Evolutionary conservation across 148 eudicot genomes (phyloP), one percentile per base, ranked within the genome.

Genomic region (Linanthus parryae): DNA sequence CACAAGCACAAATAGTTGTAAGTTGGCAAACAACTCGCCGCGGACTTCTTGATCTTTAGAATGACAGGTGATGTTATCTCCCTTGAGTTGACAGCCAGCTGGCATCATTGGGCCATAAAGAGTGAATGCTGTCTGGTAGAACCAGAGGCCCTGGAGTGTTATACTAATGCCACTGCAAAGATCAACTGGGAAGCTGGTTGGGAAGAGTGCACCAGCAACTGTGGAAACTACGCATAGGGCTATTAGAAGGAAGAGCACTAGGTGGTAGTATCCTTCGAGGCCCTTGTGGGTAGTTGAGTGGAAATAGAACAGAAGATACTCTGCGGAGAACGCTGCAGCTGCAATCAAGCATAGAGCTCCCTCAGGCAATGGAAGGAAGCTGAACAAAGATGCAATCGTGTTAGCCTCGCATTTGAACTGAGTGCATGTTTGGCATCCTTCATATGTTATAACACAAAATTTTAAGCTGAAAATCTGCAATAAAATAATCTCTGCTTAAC

Each of bases 81-180:
- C 84, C 38, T 79, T 62, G 22, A 81, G 77, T 41, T 17, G 41
- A 52, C 96, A 84, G 5, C 94, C 89, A 14, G 62, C 50, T 3
- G 96, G 96, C 84, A 88, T 84, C 86, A 82, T 81, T 8, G 94
- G 76, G 14, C 96, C 94, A 19, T 84, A 84, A 15, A 88, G 84
- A 16, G 84, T 77, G 66, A 81, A 84, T 6, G 94, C 96, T n/a
- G 89, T 84, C 63, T 84, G 96, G 66, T 81, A 88, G 70, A 88
- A 84, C 96, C 96, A 88, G 50, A 88, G 84, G 54, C 94, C 96
- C 66, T 88, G 96, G 12, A 88, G 89, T 12, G 87, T 64, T 35
- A 84, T 71, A 22, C 82, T 79, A 57, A 84, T 74, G 48, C 82
- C 85, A 26, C 73, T 69, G 25, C 74, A 69, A 42, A 88, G 52